These are phyloP conservation scores for Sporothrix brunneoviolacea DNA, from an alignment of 2,329 filamentous ascomycete species.

Conservation along the genomic window DNA sequence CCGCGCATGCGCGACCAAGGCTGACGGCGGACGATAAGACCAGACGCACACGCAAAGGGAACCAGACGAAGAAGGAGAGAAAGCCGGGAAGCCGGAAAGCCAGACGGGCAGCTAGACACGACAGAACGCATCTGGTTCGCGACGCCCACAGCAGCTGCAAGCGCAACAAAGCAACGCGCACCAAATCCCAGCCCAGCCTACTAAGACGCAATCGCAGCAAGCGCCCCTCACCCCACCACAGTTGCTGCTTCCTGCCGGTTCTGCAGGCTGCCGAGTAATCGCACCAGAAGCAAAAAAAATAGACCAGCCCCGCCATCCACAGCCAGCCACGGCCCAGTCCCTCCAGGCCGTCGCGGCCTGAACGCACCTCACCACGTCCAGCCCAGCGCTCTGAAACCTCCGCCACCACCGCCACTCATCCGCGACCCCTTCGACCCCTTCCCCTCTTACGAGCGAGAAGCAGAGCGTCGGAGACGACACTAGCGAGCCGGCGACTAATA, in stretches of 20 bases:
- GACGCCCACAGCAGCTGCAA: not conserved
- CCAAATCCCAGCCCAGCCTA: not conserved
- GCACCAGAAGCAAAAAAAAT: not conserved
- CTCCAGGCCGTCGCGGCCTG: no score
- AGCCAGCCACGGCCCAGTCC: no score
- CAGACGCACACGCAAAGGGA: no score
- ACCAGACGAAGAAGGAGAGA: no score
- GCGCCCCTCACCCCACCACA: not conserved
- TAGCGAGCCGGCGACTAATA: conserved; percentile 7
- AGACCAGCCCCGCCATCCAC: conserved; percentile 2
- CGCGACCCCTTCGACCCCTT: not conserved
- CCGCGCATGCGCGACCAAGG: not conserved
- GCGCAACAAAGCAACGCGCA: not conserved
- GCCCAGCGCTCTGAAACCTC: not conserved
- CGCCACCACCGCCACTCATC: not conserved
- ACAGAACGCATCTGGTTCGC: not conserved
- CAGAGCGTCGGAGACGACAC: no score
- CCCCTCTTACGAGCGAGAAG: no score
- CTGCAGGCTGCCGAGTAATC: conserved; percentile 3
- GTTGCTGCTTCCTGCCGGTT: not conserved
- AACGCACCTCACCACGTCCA: not conserved
- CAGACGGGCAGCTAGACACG: no score
- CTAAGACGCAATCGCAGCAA: conserved; percentile 7
- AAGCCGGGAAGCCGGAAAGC: no score
- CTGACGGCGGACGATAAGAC: no score